Evolutionary conservation across 139 green algal genomes (phyloP).

Genomic region (Protoeuglena noctilucae): DNA sequence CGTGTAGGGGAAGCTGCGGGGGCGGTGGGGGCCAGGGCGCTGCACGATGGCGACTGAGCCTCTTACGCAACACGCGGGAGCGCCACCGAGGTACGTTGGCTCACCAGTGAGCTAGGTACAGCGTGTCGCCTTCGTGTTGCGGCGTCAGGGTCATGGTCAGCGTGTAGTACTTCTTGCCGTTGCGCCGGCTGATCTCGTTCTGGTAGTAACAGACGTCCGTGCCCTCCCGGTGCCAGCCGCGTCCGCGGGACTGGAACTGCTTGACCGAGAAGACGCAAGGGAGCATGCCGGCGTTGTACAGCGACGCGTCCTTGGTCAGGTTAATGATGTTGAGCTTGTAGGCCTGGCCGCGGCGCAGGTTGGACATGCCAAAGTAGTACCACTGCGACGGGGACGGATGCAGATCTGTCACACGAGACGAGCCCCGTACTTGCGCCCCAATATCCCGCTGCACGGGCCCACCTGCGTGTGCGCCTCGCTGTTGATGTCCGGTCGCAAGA

Average conservation of each 20-base stretch:
- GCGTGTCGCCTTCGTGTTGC: constrained; percentile 23
- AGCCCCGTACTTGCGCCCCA: too few species aligned
- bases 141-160: constrained; percentile 30
- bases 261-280: constrained; percentile 23
- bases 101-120: constrained; percentile 45
- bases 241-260: not conserved
- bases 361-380: constrained; percentile 43
- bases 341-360: constrained; percentile 19
- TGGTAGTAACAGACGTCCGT: constrained; percentile 21
- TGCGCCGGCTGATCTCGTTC: constrained; percentile 20
- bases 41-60: too few species aligned
- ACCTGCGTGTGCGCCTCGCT: constrained; percentile 30
- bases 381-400: too few species aligned
- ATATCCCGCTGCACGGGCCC: too few species aligned
- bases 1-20: constrained; percentile 52
- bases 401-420: too few species aligned
- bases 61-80: too few species aligned
- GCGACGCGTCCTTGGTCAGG: constrained; percentile 37
- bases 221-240: constrained; percentile 1
- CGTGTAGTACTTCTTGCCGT: constrained; percentile 27
- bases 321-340: constrained; percentile 66
- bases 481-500: constrained; percentile 34
- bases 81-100: too few species aligned
- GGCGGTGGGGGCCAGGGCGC: not conserved
- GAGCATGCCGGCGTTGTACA: constrained; percentile 47